Percentiles rank a stretch among this genome's conserved stretches.
These are phyloP conservation scores for Penicillium psychrofluorescens DNA, from an alignment of 495 filamentous ascomycete genomes.

Conservation along the genomic window DNA sequence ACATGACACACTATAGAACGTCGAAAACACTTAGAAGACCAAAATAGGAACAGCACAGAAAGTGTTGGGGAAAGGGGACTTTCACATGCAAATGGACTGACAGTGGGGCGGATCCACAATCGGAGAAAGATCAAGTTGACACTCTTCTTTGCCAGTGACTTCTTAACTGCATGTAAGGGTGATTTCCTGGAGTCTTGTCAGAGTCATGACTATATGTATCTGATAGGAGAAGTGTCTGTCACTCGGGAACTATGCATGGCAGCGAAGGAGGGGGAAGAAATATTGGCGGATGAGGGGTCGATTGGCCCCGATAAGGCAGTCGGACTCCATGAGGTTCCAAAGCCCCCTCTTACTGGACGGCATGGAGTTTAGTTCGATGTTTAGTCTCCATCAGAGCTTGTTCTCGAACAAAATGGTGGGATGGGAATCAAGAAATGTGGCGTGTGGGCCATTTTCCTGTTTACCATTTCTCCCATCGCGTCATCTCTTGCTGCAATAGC, in stretches of 20 bases:
- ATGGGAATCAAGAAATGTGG: background rate
- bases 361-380: constrained; percentile 1
- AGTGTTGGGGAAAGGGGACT: constrained; percentile 8
- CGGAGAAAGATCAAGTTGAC: constrained; percentile 1
- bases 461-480: background rate
- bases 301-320: background rate
- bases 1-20: no score
- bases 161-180: no score
- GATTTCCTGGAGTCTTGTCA: no score
- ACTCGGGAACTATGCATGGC: no score
- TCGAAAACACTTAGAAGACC: no score
- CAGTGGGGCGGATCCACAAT: constrained; percentile 3
- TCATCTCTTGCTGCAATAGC: background rate
- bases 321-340: background rate
- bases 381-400: constrained; percentile 2
- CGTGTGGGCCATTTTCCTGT: background rate
- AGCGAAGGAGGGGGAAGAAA: no score
- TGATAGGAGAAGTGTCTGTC: no score
- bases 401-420: background rate
- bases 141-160: no score
- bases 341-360: background rate
- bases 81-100: constrained; percentile 10
- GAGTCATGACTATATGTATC: no score
- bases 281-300: background rate
- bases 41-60: background rate